These are phyloP conservation scores for Fragaria nilgerrensis DNA, from an alignment of 306 rosid species.

Conservation along the genomic window DNA sequence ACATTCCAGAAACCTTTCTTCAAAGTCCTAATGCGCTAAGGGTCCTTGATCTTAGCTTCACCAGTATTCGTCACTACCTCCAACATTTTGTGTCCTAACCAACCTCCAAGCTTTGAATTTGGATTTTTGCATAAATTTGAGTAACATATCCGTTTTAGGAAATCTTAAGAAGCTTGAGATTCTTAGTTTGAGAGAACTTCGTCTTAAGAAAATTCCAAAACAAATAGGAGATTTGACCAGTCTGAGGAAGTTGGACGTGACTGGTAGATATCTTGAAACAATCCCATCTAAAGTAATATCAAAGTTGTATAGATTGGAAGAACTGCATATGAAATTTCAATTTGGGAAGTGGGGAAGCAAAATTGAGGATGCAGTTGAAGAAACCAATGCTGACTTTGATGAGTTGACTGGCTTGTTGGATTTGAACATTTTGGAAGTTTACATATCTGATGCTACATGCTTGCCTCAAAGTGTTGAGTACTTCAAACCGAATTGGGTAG, in stretches of 20 bases:
- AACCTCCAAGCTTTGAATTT: constrained; percentile 1
- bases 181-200: constrained; percentile 5
- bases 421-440: neutral
- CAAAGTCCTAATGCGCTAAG: neutral
- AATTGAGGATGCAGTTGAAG: neutral
- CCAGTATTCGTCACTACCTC: neutral
- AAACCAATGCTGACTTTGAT: neutral
- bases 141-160: neutral
- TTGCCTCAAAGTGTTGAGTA: neutral
- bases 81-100: neutral
- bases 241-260: neutral
- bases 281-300: neutral
- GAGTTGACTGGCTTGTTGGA: neutral
- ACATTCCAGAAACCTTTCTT: neutral
- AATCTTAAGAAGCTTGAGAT: neutral
- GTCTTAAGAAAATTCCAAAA: neutral
- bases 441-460: neutral
- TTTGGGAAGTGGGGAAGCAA: neutral
- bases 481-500: neutral
- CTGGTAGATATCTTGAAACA: neutral
- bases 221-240: neutral
- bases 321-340: neutral
- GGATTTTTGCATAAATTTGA: neutral
- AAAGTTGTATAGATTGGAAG: neutral
- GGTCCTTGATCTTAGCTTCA: neutral